A percentile compares a stretch with the other conserved stretches of the same genome.
Evolutionary conservation across 2,329 filamentous ascomycete genomes (phyloP).

Genomic region (Conoideocrella luteorostrata): DNA sequence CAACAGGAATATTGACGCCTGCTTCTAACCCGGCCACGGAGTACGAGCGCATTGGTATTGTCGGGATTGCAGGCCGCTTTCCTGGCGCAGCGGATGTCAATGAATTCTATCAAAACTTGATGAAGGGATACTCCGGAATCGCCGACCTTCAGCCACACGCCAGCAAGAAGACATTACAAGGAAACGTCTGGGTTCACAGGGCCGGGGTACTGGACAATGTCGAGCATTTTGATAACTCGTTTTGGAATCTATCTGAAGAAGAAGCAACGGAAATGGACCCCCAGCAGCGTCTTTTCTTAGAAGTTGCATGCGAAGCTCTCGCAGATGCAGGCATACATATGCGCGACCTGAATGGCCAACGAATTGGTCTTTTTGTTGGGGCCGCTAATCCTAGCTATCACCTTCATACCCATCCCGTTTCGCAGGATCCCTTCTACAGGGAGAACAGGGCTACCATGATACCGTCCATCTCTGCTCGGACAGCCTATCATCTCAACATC

Average conservation of each 20-base stretch:
- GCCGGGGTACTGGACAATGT: conserved; percentile 8
- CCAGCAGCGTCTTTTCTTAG: conserved; percentile 8
- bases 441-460: conserved; percentile 8
- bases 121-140: conserved; percentile 8
- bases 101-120: conserved; percentile 10
- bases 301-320: conserved; percentile 8
- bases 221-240: conserved; percentile 10
- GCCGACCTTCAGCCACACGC: not conserved
- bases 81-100: conserved; percentile 8
- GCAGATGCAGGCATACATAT: conserved; percentile 5
- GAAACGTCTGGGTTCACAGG: conserved; percentile 11
- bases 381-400: conserved; percentile 8
- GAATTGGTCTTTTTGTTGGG: conserved; percentile 6
- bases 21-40: no score
- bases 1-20: no score
- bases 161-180: conserved; percentile 7
- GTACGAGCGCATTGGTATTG: conserved; percentile 2
- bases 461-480: conserved; percentile 11
- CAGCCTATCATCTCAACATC: conserved; percentile 10
- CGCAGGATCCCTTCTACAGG: conserved; percentile 7
- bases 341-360: not conserved
- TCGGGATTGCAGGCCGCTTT: conserved; percentile 10
- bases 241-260: conserved; percentile 10
- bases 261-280: conserved; percentile 12
- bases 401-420: conserved; percentile 9